Evolutionary conservation across 371 early-diverging fungal species (phyloP), one percentile per base, ranked within the genome.

Genomic region (Rhizopus microsporus): DNA sequence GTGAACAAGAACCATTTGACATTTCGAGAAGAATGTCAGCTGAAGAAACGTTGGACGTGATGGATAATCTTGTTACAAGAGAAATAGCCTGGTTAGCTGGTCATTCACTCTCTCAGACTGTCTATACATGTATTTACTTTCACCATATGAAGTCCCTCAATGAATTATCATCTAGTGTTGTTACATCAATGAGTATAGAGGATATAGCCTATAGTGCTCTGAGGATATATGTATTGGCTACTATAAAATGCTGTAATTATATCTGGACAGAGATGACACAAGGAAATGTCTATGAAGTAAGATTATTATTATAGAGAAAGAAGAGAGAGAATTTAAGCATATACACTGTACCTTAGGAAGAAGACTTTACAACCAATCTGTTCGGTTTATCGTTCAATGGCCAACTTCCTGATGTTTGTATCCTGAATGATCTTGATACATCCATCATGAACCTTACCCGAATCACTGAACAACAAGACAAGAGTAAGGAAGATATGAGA

Each of bases 1-100:
- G 71, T 13, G 78, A 76, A 8, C 63, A 71, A 7, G 58, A 68
- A 8, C 60, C 55, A 7, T 85, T 82, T 59, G 71, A 85, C n/a
- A 69, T 83, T 17, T 56, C 68, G 8, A 68, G 66, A 3, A 37
- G 44, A 3, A 47, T 81, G 3, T 61, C 67, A 15, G 67, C 81
- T 0, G 64, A 59, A 31, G 77, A 89, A 56, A 65, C 84, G 7
- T 65, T 92, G 8, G 84, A 86, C 68, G 72, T 89, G 15, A 80
- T 87, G 67, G 90, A 90, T 74, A 72, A 75, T 23, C 65, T 92
- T 13, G 66, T 89, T 38, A 72, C 75, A 37, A 81, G 84, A 34
- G 83, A 88, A 77, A 81, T 87, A 80, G 83, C 86, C 7, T 92
- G 89, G 89, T 71, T 89, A 29, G 81, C 88, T 23, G 89, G 92